A percentile compares a stretch with the other conserved stretches of the same genome.
Conservation (phyloP, 2,329 filamentous ascomycete genomes). For the Penicillium sumatraense region DNA sequence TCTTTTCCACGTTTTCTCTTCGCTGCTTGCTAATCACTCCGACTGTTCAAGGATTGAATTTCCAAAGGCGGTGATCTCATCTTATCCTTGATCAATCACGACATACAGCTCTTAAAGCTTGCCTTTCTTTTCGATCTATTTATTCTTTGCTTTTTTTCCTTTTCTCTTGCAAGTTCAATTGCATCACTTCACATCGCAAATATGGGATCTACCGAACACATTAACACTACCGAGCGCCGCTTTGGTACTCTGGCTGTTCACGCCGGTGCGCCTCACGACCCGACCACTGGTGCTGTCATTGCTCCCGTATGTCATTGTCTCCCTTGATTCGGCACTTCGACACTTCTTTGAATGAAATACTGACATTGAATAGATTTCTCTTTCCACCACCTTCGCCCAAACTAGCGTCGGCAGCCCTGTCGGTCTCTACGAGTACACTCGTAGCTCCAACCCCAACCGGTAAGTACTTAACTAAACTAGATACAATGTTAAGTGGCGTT, state of each 20-base stretch:
- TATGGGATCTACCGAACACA: slow-evolving; percentile 34
- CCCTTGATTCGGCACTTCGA: background rate
- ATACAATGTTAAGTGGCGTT: background rate
- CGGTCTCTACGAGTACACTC: slow-evolving; percentile 89
- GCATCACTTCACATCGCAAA: slow-evolving; percentile 10
- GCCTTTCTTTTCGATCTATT: background rate
- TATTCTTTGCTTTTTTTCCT: slow-evolving; percentile 1
- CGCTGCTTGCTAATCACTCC: slow-evolving; percentile 24
- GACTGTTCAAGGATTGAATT: slow-evolving; percentile 2
- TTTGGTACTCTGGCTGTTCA: slow-evolving; percentile 97
- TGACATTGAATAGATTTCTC: slow-evolving; percentile 70
- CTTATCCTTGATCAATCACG: slow-evolving; percentile 17
- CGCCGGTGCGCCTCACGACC: slow-evolving; percentile 88
- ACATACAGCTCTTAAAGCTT: slow-evolving; percentile 9
- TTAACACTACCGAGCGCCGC: slow-evolving; percentile 67
- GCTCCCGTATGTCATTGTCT: slow-evolving; percentile 63
- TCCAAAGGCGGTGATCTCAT: slow-evolving; percentile 22
- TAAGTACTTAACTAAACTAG: slow-evolving; percentile 33
- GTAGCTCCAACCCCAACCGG: slow-evolving; percentile 91
- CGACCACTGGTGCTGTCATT: slow-evolving; percentile 91
- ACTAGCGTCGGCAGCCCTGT: slow-evolving; percentile 83
- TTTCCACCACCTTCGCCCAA: slow-evolving; percentile 97
- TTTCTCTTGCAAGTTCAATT: background rate
- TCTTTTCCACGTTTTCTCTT: slow-evolving; percentile 11
- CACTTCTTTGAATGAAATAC: too few relatives aligned